Evolutionary conservation across 108 stramenopile genomes (phyloP).

Genomic region (Skeletonema marinoi): DNA sequence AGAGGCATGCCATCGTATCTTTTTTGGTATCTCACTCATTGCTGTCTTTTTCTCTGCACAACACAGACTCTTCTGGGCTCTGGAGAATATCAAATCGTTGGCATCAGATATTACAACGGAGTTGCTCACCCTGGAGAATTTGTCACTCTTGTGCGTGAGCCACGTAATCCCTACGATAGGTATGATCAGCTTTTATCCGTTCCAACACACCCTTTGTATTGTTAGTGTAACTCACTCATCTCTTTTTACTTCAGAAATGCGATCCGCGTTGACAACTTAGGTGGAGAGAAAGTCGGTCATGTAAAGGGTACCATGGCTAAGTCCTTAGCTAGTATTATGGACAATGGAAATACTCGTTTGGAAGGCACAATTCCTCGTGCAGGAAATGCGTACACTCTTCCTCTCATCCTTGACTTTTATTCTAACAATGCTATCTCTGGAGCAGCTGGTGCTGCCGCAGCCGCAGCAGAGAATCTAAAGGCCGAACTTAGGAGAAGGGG

Average conservation of each 20-base stretch:
- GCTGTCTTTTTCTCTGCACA: background rate
- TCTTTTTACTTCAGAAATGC: conserved; percentile 46
- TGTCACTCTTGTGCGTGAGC: conserved; percentile 58
- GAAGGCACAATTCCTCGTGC: conserved; percentile 49
- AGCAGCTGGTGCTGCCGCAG: background rate
- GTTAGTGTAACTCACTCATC: background rate
- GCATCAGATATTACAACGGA: conserved; percentile 57
- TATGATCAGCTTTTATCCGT: background rate
- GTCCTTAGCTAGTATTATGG: conserved; percentile 50
- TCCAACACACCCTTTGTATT: background rate
- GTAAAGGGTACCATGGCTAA: conserved; percentile 59
- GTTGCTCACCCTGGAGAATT: conserved; percentile 67
- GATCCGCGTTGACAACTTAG: conserved; percentile 65
- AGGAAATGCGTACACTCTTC: conserved; percentile 47
- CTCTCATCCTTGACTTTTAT: conserved; percentile 43
- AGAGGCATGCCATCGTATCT: background rate
- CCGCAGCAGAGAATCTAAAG: conserved; percentile 3
- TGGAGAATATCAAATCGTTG: conserved; percentile 41
- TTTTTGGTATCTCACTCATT: background rate
- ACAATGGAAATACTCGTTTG: conserved; percentile 26
- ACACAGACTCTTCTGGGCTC: conserved; percentile 9
- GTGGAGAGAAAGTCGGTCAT: conserved; percentile 57
- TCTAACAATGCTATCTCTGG: conserved; percentile 5
- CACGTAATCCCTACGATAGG: conserved; percentile 62
- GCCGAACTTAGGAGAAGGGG: background rate